Evolutionary conservation across 2,329 filamentous ascomycete species (phyloP).

Genomic region (Aureobasidium sp.): DNA sequence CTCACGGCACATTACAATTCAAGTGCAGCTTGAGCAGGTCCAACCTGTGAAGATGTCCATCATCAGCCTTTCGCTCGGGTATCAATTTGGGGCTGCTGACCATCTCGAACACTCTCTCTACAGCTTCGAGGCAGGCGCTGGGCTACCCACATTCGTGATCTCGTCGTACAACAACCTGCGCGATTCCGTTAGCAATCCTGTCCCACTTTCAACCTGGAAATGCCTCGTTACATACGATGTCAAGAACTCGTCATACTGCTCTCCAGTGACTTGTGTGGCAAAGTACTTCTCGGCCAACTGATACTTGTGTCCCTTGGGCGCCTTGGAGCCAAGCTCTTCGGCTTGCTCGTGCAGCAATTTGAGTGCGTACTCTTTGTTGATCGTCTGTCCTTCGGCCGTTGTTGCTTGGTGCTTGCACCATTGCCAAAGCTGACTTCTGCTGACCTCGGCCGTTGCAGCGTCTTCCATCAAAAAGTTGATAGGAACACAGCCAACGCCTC

Average conservation of each 20-base stretch:
- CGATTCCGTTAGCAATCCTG: slow-evolving; percentile 19
- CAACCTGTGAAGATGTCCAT: not conserved
- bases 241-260: slow-evolving; percentile 96
- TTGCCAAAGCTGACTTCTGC: slow-evolving; percentile 91
- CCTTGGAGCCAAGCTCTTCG: slow-evolving; percentile 65
- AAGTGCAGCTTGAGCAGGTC: slow-evolving; percentile 3
- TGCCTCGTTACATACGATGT: slow-evolving; percentile 56
- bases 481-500: slow-evolving; percentile 89
- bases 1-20: not conserved
- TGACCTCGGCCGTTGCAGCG: slow-evolving; percentile 93
- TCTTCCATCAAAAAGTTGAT: slow-evolving; percentile 99
- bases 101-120: slow-evolving; percentile 18
- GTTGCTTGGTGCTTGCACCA: slow-evolving; percentile 71
- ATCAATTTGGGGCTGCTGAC: slow-evolving; percentile 2
- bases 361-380: slow-evolving; percentile 87
- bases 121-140: slow-evolving; percentile 48
- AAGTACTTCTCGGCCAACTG: slow-evolving; percentile 89
- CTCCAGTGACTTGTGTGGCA: slow-evolving; percentile 83
- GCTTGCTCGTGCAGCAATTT: slow-evolving; percentile 81
- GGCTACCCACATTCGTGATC: slow-evolving; percentile 66
- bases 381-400: slow-evolving; percentile 80
- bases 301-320: slow-evolving; percentile 83
- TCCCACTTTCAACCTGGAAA: not conserved
- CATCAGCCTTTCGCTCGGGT: slow-evolving; percentile 7
- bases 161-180: slow-evolving; percentile 75